A percentile compares a stretch with the other conserved stretches of the same genome.
Evolutionary conservation across 2,329 filamentous ascomycete genomes (phyloP).

Genomic region (Penicillium carneum): DNA sequence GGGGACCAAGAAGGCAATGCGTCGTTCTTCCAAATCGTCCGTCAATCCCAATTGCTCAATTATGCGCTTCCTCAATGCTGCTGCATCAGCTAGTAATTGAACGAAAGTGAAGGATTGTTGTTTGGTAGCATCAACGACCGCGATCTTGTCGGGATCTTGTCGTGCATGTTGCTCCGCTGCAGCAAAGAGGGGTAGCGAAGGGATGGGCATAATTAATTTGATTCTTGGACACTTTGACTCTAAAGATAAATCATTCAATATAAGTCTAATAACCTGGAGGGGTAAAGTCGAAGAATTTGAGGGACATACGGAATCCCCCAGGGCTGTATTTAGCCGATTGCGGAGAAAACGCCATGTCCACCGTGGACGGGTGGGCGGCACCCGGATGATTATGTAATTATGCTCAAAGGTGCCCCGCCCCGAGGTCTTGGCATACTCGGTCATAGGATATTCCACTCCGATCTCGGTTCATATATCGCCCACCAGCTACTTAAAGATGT

Average conservation of each 20-base stretch:
- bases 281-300: background rate
- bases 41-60: slow-evolving; percentile 42
- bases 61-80: slow-evolving; percentile 47
- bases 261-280: background rate
- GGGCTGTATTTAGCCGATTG: slow-evolving; percentile 9
- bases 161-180: slow-evolving; percentile 48
- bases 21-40: slow-evolving; percentile 47
- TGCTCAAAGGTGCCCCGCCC: no score
- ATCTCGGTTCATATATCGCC: no score
- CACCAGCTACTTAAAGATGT: no score
- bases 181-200: slow-evolving; percentile 51
- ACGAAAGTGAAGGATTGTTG: slow-evolving; percentile 50
- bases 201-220: slow-evolving; percentile 37
- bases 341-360: slow-evolving; percentile 4
- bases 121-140: slow-evolving; percentile 51
- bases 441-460: no score
- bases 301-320: background rate
- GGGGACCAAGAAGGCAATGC: slow-evolving; percentile 50
- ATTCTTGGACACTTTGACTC: background rate
- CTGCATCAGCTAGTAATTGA: slow-evolving; percentile 52
- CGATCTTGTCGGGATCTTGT: slow-evolving; percentile 45
- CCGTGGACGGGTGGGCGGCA: background rate
- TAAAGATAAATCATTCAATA: background rate
- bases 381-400: no score
- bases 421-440: no score